Evolutionary conservation across 2,329 filamentous ascomycete genomes (phyloP).

Genomic region (Geosmithia putterillii): DNA sequence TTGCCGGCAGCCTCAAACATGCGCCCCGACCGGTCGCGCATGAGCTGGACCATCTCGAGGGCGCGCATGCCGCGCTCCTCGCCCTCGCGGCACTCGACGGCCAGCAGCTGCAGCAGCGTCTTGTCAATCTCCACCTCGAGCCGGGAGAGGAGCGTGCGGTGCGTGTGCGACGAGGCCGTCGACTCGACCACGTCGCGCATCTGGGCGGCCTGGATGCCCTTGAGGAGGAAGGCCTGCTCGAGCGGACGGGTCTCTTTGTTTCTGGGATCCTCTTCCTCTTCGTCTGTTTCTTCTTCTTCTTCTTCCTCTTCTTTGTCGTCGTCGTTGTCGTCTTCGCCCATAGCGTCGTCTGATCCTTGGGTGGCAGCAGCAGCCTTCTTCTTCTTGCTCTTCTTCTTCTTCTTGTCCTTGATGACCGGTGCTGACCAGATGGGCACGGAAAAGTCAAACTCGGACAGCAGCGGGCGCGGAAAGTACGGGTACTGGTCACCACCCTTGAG

Average conservation of each 20-base stretch:
- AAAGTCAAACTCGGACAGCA: constrained; percentile 91
- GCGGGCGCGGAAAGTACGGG: constrained; percentile 80
- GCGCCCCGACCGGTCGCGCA: constrained; percentile 72
- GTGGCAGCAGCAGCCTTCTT: constrained; percentile 18
- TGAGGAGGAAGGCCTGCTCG: constrained; percentile 72
- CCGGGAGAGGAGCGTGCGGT: constrained; percentile 54
- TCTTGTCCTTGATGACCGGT: constrained; percentile 19
- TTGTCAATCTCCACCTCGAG: constrained; percentile 84
- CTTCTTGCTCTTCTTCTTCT: constrained; percentile 15
- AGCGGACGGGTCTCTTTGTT: constrained; percentile 50
- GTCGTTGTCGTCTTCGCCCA: constrained; percentile 35
- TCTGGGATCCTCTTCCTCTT: constrained; percentile 29
- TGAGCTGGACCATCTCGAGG: constrained; percentile 75
- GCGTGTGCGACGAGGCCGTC: constrained; percentile 43
- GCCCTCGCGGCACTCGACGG: constrained; percentile 79
- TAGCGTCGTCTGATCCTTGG: constrained; percentile 33
- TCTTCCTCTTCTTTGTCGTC: constrained; percentile 15
- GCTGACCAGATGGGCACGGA: constrained; percentile 62
- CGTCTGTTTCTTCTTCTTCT: constrained; percentile 18
- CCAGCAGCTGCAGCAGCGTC: constrained; percentile 76
- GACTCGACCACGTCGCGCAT: constrained; percentile 62
- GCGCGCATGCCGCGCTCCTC: constrained; percentile 94
- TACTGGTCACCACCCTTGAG: constrained; percentile 90
- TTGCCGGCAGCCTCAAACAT: constrained; percentile 89
- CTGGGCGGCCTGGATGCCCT: constrained; percentile 59